Percentiles rank a stretch among this genome's conserved stretches.
phyloP scores from a whole-genome alignment of 352 stramenopile genomes.

The Phytopythium aichiense region DNA sequence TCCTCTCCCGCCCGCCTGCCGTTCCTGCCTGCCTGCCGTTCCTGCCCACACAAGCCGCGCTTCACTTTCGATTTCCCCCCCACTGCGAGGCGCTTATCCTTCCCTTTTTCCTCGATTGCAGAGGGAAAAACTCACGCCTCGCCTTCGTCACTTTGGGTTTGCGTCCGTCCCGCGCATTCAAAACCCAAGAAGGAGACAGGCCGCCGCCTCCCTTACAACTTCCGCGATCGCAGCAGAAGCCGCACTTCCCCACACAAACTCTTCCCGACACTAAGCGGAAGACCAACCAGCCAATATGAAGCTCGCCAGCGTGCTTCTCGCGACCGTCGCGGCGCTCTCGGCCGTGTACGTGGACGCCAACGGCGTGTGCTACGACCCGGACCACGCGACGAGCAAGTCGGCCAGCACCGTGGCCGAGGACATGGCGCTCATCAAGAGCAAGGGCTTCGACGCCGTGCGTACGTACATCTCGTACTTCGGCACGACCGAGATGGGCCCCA shows the following conservation, averaged over 20 bases:
- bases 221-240: constrained; percentile 3
- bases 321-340: constrained; percentile 30
- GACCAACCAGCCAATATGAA: constrained; percentile 35
- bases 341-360: constrained; percentile 41
- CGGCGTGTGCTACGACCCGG: constrained; percentile 66
- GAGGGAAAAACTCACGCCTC: not conserved
- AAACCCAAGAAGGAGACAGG: constrained; percentile 1
- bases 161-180: not conserved
- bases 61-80: not conserved
- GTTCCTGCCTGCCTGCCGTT: not conserved
- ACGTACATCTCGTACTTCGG: constrained; percentile 70
- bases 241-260: not conserved
- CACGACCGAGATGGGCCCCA: constrained; percentile 39
- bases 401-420: constrained; percentile 30
- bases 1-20: not conserved
- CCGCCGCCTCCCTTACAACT: not conserved
- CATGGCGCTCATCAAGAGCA: constrained; percentile 41
- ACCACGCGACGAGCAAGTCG: constrained; percentile 40
- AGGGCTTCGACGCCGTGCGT: constrained; percentile 55
- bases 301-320: constrained; percentile 20
- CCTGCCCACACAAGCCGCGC: not conserved
- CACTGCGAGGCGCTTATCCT: constrained; percentile 3
- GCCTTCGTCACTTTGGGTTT: constrained; percentile 1
- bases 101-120: constrained; percentile 4
- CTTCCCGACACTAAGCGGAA: constrained; percentile 6